Conservation (phyloP, 352 stramenopile genomes). For the Pythium sp. region DNA sequence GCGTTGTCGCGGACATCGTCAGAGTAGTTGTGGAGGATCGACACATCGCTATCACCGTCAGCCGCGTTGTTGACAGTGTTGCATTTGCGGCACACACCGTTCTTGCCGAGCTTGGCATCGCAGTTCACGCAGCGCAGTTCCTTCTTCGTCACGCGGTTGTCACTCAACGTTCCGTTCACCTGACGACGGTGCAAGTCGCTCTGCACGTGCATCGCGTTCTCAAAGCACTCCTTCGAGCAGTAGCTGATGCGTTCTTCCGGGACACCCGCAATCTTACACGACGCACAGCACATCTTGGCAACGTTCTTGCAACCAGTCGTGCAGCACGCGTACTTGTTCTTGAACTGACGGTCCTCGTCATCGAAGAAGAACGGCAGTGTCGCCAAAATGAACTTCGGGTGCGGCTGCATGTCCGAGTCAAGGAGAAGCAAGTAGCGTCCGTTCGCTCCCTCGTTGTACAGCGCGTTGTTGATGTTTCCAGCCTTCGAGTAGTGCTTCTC, state of each 20-base stretch:
- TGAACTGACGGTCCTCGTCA: constrained; percentile 74
- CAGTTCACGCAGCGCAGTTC: constrained; percentile 75
- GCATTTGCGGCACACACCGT: constrained; percentile 75
- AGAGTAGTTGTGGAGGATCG: constrained; percentile 74
- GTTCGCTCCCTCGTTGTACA: constrained; percentile 86
- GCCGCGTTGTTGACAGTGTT: constrained; percentile 71
- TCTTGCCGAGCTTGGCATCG: constrained; percentile 67
- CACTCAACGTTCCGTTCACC: constrained; percentile 76
- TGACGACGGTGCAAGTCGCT: constrained; percentile 78
- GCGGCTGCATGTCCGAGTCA: constrained; percentile 85
- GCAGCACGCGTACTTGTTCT: constrained; percentile 82
- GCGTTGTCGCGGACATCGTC: constrained; percentile 48
- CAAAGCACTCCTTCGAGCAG: constrained; percentile 87
- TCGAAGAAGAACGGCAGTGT: constrained; percentile 88
- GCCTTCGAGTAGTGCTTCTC: constrained; percentile 80
- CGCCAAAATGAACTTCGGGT: constrained; percentile 81
- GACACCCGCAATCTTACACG: constrained; percentile 82
- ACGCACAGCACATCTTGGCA: constrained; percentile 82
- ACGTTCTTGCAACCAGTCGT: constrained; percentile 76
- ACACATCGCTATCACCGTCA: constrained; percentile 52
- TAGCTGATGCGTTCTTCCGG: constrained; percentile 84
- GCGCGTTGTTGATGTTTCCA: constrained; percentile 89
- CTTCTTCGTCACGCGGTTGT: constrained; percentile 66
- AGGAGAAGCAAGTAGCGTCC: constrained; percentile 78
- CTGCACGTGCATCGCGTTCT: constrained; percentile 78